Evolutionary conservation across 2,329 filamentous ascomycete genomes (phyloP), one percentile per base, ranked within the genome.

Genomic region (Drechslerella dactyloides): DNA sequence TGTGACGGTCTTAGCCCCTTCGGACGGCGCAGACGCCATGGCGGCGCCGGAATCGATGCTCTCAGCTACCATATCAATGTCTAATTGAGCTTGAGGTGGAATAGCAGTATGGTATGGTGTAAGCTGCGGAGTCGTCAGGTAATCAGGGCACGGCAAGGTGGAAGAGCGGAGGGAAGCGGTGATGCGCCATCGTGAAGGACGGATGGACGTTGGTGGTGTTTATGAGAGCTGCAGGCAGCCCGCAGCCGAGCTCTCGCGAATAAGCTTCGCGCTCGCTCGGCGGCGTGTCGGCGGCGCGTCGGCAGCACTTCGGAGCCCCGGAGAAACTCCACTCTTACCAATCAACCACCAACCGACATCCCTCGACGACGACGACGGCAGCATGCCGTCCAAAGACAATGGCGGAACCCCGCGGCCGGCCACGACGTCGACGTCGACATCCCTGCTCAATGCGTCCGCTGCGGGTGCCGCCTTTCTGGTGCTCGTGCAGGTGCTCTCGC

Each of bases 381-480:
- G 11, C 15, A 19, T 19, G 15, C n/a, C n/a, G 8, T 4, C n/a
- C 44, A 48, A 48, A 19, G n/a, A 48, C 44, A 5, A 30, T 24
- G 55, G 48, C 27, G 37, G 19, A 23, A 35, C 69, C 23, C 62
- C 68, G 5, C 46, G 44, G n/a, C 57, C 52, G 35, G 24, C 52
- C 33, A 61, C 33, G 50, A 54, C 52, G 2, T 6, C 65, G 2
- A 37, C 19, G 57, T 68, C 50, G 1, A 69, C 74, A 40, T 74
- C 75, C 17, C 73, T 77, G 23, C 76, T 78, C 55, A 75, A 75
- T 37, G 68, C 75, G 37, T 84, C 84, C 2, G 84, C 91, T 58
- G 86, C 87, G 69, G 91, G 91, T 63, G 91, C 91, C 59, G 90
- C 90, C 13, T 88, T 94, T 77, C 86, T 99, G 75, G 96, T 99